Base-by-base conservation (phyloP, 176 grass and related monocot species). In the Metroxylon sagu region DNA sequence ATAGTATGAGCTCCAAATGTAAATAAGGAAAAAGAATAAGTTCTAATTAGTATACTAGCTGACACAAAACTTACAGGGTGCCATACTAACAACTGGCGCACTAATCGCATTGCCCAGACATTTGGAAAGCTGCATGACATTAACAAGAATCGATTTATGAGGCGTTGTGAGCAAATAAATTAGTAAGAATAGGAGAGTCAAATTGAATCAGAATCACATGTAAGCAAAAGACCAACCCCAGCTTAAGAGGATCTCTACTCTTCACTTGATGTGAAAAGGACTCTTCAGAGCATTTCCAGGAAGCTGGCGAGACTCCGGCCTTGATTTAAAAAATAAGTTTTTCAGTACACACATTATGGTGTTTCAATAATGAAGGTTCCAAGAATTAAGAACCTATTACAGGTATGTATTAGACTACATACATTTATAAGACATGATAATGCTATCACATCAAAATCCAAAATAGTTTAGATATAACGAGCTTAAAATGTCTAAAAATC, bases 221-320 rank as follows among this genome's bases (percentile, higher is more conserved):
- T 64, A 57, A 69, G 35, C 12, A 43, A 62, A 66, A 62, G 19
- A 19, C 72, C 10, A 59, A 87, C 92, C 92, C 80, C 26, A 90
- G 56, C 72, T 90, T 96, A 64, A 96, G 92, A 76, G 92, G 92
- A 78, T 96, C 92, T 80, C 77, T 82, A 56, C 76, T 88, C 69
- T 88, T 96, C 65, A 96, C 92, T 87, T 96, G 80, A 78, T 84
- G 64, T 4, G 80, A 76, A 82, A 96, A 96, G 50, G 92, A 87
- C 61, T 96, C 92, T 80, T 96, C 92, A 26, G 92, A 96, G 72
- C 92, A 96, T 87, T 88, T 90, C 92, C 92, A 90, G 52, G 86
- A 96, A 72, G 83, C 92, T 71, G 82, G 77, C 54, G 77, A 80
- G 27, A 67, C 74, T 17, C 80, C 74, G 29, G 61, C 72, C 86